These are phyloP conservation scores for Pichia scutulata DNA, from an alignment of 805 yeast species.

Conservation along the genomic window DNA sequence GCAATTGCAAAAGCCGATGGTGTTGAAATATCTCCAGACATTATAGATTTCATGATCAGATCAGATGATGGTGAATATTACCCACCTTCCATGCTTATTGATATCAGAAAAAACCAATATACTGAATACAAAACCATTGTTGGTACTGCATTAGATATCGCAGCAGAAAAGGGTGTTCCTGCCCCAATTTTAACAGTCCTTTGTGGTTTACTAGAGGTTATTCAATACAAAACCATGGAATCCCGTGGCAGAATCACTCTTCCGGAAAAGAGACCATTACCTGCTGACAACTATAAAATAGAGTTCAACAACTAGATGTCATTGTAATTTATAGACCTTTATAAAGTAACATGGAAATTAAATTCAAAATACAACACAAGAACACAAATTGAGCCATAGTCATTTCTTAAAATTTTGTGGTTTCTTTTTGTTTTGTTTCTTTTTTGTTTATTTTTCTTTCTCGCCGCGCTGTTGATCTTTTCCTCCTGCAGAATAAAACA, in stretches of 20 bases:
- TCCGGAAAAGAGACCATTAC: slow-evolving; percentile 27
- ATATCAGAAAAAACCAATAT: slow-evolving; percentile 33
- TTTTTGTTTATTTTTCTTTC: background rate
- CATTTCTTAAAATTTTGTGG: too few species aligned
- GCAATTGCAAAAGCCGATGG: slow-evolving; percentile 43
- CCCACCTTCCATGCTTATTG: slow-evolving; percentile 44
- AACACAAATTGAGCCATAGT: background rate
- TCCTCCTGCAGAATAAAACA: background rate
- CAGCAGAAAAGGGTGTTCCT: slow-evolving; percentile 22
- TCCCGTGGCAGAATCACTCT: slow-evolving; percentile 21
- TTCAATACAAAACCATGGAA: slow-evolving; percentile 29
- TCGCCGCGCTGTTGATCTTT: background rate
- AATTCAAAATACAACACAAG: background rate
- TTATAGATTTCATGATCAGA: slow-evolving; percentile 32
- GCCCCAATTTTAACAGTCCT: slow-evolving; percentile 26
- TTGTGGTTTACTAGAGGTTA: slow-evolving; percentile 23
- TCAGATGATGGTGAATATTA: slow-evolving; percentile 35
- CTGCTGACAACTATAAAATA: slow-evolving; percentile 17
- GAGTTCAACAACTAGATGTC: slow-evolving; percentile 2
- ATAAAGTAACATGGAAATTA: too few species aligned
- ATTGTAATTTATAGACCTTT: background rate
- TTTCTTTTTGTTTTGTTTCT: background rate
- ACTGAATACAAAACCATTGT: slow-evolving; percentile 37
- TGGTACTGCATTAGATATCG: slow-evolving; percentile 33
- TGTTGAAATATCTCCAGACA: slow-evolving; percentile 28